Conservation (phyloP, 2,329 filamentous ascomycete genomes). For the Microsporum ferrugineum region DNA sequence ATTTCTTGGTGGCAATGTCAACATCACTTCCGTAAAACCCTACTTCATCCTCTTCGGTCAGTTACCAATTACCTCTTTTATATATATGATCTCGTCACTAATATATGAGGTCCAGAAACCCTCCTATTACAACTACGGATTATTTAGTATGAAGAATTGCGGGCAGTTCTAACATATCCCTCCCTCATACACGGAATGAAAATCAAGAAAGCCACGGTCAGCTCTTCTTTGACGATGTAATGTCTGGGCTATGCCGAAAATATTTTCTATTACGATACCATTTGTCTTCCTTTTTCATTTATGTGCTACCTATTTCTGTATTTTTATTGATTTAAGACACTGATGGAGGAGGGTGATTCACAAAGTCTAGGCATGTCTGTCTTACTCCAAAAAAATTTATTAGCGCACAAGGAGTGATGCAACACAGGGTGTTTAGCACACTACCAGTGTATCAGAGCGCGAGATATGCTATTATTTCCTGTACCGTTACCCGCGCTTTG, state of each 20-base stretch:
- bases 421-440: not conserved
- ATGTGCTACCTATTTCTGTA: not conserved
- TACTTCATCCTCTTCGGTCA: not conserved
- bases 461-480: not conserved
- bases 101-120: not conserved
- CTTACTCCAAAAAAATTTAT: not conserved
- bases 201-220: not conserved
- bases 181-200: not conserved
- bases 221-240: conserved; percentile 1
- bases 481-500: not conserved
- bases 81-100: not conserved
- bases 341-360: not conserved
- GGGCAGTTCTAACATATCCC: not conserved
- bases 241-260: not conserved
- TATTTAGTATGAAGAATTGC: conserved; percentile 1
- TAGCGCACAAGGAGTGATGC: not conserved
- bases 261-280: not conserved
- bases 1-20: not conserved
- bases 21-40: not conserved
- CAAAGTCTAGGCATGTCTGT: not conserved
- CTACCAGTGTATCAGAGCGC: not conserved
- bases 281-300: not conserved
- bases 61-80: not conserved
- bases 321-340: not conserved
- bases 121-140: not conserved